These are phyloP conservation scores for Fraxinus baroniana DNA, from an alignment of 305 asterid genomes.

Conservation along the genomic window DNA sequence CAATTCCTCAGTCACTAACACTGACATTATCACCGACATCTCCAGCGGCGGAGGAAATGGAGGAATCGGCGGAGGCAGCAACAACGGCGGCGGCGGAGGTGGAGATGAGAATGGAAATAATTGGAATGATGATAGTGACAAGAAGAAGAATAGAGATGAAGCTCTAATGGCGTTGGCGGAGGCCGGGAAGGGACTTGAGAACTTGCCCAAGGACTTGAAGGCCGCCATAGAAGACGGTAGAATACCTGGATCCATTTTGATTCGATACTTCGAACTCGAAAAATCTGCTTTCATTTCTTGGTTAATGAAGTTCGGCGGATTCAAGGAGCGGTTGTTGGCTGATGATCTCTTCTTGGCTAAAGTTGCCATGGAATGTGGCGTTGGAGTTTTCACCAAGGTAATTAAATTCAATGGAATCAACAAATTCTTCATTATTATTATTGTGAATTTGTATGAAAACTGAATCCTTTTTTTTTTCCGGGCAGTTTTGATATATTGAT, in stretches of 20 bases:
- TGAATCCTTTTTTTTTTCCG: not conserved
- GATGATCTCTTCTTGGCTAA: slow-evolving; percentile 93
- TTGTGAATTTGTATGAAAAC: not conserved
- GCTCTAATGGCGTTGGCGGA: slow-evolving; percentile 75
- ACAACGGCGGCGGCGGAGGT: slow-evolving; percentile 41
- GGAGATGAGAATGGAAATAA: slow-evolving; percentile 24
- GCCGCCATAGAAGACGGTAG: slow-evolving; percentile 73
- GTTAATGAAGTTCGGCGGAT: slow-evolving; percentile 77
- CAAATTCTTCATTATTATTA: not conserved
- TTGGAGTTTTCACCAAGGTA: slow-evolving; percentile 93
- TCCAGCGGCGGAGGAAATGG: slow-evolving; percentile 33
- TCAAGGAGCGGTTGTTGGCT: slow-evolving; percentile 91
- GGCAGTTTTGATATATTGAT: not conserved
- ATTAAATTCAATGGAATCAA: not conserved
- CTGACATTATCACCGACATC: slow-evolving; percentile 27
- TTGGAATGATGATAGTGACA: slow-evolving; percentile 40
- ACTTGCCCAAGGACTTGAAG: slow-evolving; percentile 78
- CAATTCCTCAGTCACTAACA: slow-evolving; percentile 26
- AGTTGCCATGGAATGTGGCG: slow-evolving; percentile 85
- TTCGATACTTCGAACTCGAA: slow-evolving; percentile 64
- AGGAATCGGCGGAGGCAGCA: slow-evolving; percentile 14
- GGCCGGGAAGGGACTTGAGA: slow-evolving; percentile 72
- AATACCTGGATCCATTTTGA: slow-evolving; percentile 64
- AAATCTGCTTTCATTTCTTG: slow-evolving; percentile 60
- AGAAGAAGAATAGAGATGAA: slow-evolving; percentile 52